phyloP scores from a whole-genome alignment of 2,329 filamentous ascomycete species.

The Botryotinia globosa region DNA sequence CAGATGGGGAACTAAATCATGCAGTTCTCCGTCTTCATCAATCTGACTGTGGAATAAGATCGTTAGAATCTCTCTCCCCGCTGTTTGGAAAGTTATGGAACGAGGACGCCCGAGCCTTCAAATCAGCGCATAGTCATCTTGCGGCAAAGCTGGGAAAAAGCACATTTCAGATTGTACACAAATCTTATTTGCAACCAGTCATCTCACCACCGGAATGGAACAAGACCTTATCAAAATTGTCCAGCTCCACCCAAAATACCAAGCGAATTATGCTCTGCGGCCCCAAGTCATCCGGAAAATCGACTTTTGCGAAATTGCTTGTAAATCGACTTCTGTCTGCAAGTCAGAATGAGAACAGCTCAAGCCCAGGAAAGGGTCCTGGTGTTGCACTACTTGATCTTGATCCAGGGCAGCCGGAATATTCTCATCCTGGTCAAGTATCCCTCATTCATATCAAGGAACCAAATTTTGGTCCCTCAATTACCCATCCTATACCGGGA shows the following conservation, averaged over 20 bases:
- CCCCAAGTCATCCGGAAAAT: conserved; percentile 72
- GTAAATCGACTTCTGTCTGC: conserved; percentile 58
- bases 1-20: conserved; percentile 43
- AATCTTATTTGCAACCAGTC: conserved; percentile 51
- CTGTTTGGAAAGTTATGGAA: conserved; percentile 68
- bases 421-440: conserved; percentile 65
- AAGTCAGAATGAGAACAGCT: background rate
- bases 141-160: conserved; percentile 29
- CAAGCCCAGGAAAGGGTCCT: conserved; percentile 24
- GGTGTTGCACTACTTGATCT: conserved; percentile 62
- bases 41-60: conserved; percentile 47
- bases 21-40: conserved; percentile 58
- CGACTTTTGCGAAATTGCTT: conserved; percentile 67
- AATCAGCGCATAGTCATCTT: conserved; percentile 20
- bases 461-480: conserved; percentile 65
- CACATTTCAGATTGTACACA: conserved; percentile 55
- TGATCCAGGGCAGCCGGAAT: conserved; percentile 76
- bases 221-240: conserved; percentile 38
- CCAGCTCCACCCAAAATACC: conserved; percentile 39
- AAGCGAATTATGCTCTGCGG: conserved; percentile 61
- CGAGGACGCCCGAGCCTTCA: conserved; percentile 39
- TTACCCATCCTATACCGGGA: conserved; percentile 54
- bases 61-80: conserved; percentile 60
- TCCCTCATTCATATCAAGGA: conserved; percentile 61
- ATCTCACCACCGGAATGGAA: conserved; percentile 60